Conservation (phyloP, 2,329 filamentous ascomycete genomes). For the Monilinia vaccinii-corymbosi region DNA sequence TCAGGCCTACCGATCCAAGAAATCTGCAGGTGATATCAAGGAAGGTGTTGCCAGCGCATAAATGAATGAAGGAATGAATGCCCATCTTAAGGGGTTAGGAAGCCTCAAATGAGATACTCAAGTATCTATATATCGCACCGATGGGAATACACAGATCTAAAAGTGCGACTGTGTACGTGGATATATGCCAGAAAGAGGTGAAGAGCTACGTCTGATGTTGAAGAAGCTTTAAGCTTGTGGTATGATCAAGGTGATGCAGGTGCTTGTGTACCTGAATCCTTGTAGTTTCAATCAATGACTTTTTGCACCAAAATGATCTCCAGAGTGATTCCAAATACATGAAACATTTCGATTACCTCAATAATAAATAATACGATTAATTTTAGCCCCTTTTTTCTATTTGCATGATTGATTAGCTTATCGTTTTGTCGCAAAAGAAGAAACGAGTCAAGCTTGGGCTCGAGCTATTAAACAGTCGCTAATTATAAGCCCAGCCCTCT, state of each 20-base stretch:
- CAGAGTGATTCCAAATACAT: background rate
- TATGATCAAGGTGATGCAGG: conserved; percentile 1
- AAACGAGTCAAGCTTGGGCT: conserved; percentile 2
- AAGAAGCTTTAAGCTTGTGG: conserved; percentile 1
- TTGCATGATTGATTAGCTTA: background rate
- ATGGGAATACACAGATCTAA: background rate
- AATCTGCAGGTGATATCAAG: background rate
- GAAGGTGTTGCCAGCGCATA: conserved; percentile 3
- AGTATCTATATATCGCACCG: background rate
- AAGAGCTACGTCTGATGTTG: background rate
- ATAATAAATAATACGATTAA: background rate
- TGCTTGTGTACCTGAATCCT: conserved; percentile 7
- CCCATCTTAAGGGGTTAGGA: background rate
- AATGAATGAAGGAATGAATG: conserved; percentile 1
- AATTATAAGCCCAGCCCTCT: conserved; percentile 11
- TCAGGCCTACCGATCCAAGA: conserved; percentile 13
- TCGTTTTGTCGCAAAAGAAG: conserved; percentile 1
- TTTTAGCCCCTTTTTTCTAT: background rate
- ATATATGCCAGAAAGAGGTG: background rate
- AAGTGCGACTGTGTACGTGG: background rate
- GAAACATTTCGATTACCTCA: background rate
- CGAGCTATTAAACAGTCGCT: conserved; percentile 6
- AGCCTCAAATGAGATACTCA: background rate
- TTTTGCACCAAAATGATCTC: background rate
- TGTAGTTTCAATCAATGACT: conserved; percentile 2